phyloP scores from a whole-genome alignment of 1,139 yeast species.

The Kurtzmaniella quercitrusa region DNA sequence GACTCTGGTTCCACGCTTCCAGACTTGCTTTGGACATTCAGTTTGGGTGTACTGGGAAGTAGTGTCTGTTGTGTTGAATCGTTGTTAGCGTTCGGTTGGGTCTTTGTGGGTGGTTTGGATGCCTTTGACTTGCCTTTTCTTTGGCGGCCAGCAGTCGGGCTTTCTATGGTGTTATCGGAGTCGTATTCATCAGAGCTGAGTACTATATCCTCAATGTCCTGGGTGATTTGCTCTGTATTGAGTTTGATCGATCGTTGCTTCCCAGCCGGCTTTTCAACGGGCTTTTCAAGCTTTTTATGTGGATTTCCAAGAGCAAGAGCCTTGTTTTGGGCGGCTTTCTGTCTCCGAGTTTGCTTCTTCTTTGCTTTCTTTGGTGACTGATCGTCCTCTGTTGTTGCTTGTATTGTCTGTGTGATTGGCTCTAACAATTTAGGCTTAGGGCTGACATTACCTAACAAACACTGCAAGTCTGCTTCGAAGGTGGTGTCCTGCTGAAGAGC shows the following conservation, averaged over 20 bases:
- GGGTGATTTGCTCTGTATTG: conserved; percentile 19
- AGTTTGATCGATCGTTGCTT: conserved; percentile 8
- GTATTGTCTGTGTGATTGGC: too few species aligned
- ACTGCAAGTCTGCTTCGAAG: conserved; percentile 21
- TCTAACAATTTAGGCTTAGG: too few species aligned
- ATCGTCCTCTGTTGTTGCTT: too few species aligned
- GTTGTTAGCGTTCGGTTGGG: too few species aligned
- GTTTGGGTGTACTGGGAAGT: background rate
- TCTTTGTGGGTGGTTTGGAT: too few species aligned
- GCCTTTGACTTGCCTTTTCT: background rate
- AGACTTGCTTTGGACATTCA: background rate
- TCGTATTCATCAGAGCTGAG: conserved; percentile 18
- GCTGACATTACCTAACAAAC: conserved; percentile 11
- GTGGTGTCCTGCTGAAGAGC: conserved; percentile 12
- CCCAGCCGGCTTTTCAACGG: too few species aligned
- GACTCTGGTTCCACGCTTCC: background rate
- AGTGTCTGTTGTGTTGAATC: background rate
- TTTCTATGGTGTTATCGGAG: conserved; percentile 1
- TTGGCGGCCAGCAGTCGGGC: background rate
- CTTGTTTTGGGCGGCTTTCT: too few species aligned
- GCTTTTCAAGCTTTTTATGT: conserved; percentile 2
- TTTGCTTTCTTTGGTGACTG: background rate
- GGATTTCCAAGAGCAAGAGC: too few species aligned
- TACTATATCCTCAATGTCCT: conserved; percentile 21
- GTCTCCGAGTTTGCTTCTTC: background rate